Evolutionary conservation across 192 early-diverging fungal species (phyloP), one percentile per base, ranked within the genome.

Genomic region (Coemansia sp.): DNA sequence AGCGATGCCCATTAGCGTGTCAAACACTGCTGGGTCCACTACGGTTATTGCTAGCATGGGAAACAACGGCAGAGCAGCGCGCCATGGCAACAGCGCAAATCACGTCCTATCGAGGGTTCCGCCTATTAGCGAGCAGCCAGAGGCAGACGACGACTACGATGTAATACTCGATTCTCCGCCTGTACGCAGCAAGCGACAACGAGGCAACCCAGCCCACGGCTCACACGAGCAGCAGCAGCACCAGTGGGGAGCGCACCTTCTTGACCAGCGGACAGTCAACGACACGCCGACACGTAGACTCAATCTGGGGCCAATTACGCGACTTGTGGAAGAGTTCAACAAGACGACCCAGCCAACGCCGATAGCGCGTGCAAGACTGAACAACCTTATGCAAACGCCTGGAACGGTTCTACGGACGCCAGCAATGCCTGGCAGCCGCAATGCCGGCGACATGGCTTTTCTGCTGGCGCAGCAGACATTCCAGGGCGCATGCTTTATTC

Each of bases 241-340:
- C 9, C 58, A 58, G 12, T 78, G 67, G 74, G 81, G 61, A 7
- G 42, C 61, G 29, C 70, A 71, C 20, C 8, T 72, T 12, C 48
- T 73, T 29, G 71, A 73, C 46, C 69, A 64, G 2, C 68, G 70
- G 15, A 76, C 67, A 10, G 63, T 78, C 7, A 66, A 78, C 25
- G 76, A 78, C 26, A 78, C 67, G 53, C 73, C 78, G 15, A 71
- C 64, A 0, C 60, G 68, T 21, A 56, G 69, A 3, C 71, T 70
- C 35, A 74, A 75, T 37, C 63, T 76, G 59, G 70, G 77, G 7
- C 77, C 72, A 1, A 68, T 72, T 12, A 74, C 67, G 5, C 66
- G 70, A 7, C 73, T 76, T 4, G 77, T 77, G 18, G 71, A 73
- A 26, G 71, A 74, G 35, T 72, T 72, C 60, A 70, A 74, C 58